Percentiles rank a stretch among this genome's conserved stretches.
These are phyloP conservation scores for Endoconidiophora polonica DNA, from an alignment of 2,329 filamentous ascomycete genomes.

Conservation along the genomic window DNA sequence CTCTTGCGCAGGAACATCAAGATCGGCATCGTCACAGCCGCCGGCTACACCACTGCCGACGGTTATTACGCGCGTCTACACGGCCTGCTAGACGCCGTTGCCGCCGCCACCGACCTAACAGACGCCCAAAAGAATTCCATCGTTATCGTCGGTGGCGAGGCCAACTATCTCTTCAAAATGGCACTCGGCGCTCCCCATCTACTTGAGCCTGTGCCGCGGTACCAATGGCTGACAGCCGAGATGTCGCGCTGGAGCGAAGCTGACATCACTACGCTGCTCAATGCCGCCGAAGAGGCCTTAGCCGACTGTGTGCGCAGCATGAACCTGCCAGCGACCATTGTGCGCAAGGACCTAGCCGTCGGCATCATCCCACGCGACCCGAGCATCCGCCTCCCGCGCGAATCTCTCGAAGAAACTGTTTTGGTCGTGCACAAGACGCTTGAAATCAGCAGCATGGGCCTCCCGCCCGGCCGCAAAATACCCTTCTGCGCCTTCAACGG, in stretches of 20 bases:
- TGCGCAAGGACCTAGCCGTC: slow-evolving; percentile 79
- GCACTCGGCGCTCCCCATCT: slow-evolving; percentile 45
- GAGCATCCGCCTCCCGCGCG: slow-evolving; percentile 56
- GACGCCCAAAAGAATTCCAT: slow-evolving; percentile 57
- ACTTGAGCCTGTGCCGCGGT: slow-evolving; percentile 48
- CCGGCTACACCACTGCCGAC: slow-evolving; percentile 77
- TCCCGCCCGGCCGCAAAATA: slow-evolving; percentile 25
- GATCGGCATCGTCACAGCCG: slow-evolving; percentile 91
- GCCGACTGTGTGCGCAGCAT: slow-evolving; percentile 66
- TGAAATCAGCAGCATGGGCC: slow-evolving; percentile 52
- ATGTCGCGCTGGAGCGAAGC: slow-evolving; percentile 62
- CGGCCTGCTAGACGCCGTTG: slow-evolving; percentile 70
- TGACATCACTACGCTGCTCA: slow-evolving; percentile 66
- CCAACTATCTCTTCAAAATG: slow-evolving; percentile 86
- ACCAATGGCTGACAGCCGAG: slow-evolving; percentile 58
- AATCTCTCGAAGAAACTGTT: slow-evolving; percentile 90
- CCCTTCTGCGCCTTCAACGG: slow-evolving; percentile 98
- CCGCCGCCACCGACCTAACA: slow-evolving; percentile 40
- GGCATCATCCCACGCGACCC: slow-evolving; percentile 54
- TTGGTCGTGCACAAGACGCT: slow-evolving; percentile 85
- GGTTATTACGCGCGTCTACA: slow-evolving; percentile 77
- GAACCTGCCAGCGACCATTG: slow-evolving; percentile 58
- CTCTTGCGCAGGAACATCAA: slow-evolving; percentile 64
- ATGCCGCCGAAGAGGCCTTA: slow-evolving; percentile 74
- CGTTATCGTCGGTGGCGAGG: slow-evolving; percentile 87